Evolutionary conservation across 208 protist genomes (phyloP).

Genomic region (Angomonas ambiguus): DNA sequence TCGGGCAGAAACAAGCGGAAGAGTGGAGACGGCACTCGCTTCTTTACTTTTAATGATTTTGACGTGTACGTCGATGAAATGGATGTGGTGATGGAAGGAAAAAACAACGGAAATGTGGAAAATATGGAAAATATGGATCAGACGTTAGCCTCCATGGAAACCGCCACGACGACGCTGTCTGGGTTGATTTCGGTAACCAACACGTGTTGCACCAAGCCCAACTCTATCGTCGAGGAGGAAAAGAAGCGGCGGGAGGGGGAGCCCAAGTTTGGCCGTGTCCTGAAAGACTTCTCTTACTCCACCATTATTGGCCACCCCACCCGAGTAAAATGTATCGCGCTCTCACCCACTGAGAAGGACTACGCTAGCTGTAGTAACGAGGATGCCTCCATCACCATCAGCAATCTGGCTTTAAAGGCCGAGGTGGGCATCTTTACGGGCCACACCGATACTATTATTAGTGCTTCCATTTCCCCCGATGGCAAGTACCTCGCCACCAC

Average conservation of each 20-base stretch:
- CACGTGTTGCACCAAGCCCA: constrained; percentile 23
- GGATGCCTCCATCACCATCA: constrained; percentile 69
- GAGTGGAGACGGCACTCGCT: constrained; percentile 15
- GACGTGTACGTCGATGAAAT: constrained; percentile 80
- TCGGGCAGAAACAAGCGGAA: neutral
- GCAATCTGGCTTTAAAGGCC: constrained; percentile 36
- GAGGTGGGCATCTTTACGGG: constrained; percentile 86
- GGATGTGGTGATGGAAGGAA: constrained; percentile 27
- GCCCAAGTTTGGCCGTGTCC: constrained; percentile 15
- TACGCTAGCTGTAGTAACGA: constrained; percentile 83
- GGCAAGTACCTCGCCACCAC: constrained; percentile 87
- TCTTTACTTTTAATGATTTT: constrained; percentile 85
- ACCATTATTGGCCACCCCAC: constrained; percentile 65
- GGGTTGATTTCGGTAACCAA: constrained; percentile 27
- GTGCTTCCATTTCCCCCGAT: constrained; percentile 72
- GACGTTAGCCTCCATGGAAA: neutral
- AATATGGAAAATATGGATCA: neutral
- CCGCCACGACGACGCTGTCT: neutral
- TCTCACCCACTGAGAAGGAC: constrained; percentile 61
- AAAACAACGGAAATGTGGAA: neutral
- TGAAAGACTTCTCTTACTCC: constrained; percentile 29
- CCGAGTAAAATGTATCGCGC: constrained; percentile 81
- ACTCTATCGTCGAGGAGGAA: constrained; percentile 27
- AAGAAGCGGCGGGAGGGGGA: neutral
- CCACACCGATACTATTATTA: constrained; percentile 82